Conservation (phyloP, 345 rosid genomes). For the Gossypium sturtianum region DNA sequence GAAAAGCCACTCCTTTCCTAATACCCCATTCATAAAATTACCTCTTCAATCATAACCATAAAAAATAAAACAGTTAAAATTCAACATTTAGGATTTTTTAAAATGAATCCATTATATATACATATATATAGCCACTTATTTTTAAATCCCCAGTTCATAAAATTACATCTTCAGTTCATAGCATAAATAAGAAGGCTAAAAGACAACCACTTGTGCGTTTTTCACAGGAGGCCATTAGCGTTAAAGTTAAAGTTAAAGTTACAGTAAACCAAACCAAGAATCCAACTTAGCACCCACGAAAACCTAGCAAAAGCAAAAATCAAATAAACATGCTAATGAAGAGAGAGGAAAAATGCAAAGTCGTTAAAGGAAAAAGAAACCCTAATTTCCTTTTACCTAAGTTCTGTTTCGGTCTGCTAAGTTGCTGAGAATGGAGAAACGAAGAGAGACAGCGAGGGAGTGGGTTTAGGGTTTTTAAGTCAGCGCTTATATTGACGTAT, state of each 20-base stretch:
- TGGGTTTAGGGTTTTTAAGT: not conserved
- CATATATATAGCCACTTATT: constrained; percentile 2
- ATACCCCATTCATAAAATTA: not conserved
- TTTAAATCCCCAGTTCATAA: not conserved
- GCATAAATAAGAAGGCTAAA: too few species aligned
- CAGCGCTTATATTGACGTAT: not conserved
- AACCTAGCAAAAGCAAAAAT: not conserved
- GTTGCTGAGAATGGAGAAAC: not conserved
- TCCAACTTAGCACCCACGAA: not conserved
- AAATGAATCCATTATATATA: too few species aligned
- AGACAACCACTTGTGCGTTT: not conserved
- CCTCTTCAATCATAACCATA: not conserved
- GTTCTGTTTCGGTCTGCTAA: not conserved
- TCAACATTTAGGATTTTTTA: not conserved
- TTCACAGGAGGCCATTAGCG: not conserved
- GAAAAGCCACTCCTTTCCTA: constrained; percentile 6
- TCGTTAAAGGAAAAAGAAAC: not conserved
- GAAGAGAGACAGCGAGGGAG: not conserved
- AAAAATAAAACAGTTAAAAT: not conserved
- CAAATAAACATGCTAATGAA: not conserved
- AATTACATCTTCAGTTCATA: too few species aligned
- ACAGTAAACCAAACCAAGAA: not conserved
- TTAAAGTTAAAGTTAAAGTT: not conserved
- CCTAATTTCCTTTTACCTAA: not conserved
- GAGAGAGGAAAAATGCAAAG: not conserved